Percentiles rank a stretch among this genome's conserved stretches.
Conservation (phyloP, 352 stramenopile species). For the Phytophthora podocarpi region DNA sequence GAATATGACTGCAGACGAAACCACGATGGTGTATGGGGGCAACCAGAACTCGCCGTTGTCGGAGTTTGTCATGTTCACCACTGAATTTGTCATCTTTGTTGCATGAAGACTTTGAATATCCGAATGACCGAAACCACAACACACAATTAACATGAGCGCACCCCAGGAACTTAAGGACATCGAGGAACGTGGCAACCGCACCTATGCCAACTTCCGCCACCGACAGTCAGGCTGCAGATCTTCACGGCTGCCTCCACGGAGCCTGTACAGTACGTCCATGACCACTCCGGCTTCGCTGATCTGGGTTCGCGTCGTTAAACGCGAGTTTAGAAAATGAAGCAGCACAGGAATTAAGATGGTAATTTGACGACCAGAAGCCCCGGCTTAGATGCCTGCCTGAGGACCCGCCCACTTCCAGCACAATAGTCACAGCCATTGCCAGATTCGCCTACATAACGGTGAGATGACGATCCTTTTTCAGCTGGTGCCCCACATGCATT, state of each 20-base stretch:
- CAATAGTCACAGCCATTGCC: no score
- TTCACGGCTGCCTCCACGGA: neutral
- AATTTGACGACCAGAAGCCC: no score
- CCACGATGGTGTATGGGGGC: slow-evolving; percentile 33
- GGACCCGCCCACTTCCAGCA: no score
- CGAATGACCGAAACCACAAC: slow-evolving; percentile 38
- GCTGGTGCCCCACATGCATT: no score
- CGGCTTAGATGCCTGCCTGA: no score
- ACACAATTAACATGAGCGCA: slow-evolving; percentile 47
- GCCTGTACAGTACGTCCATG: no score
- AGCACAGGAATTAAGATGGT: no score
- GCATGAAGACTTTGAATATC: slow-evolving; percentile 46
- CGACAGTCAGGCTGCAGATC: neutral
- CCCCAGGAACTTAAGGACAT: slow-evolving; percentile 45
- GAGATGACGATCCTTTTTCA: no score
- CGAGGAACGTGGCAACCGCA: slow-evolving; percentile 26
- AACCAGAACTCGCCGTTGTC: slow-evolving; percentile 63
- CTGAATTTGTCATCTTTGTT: slow-evolving; percentile 37
- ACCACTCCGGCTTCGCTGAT: no score
- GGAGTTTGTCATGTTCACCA: slow-evolving; percentile 46
- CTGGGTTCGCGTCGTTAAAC: no score
- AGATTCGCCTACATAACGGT: no score
- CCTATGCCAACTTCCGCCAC: slow-evolving; percentile 11
- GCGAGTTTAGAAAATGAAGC: no score
- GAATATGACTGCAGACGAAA: slow-evolving; percentile 33